A percentile compares a stretch with the other conserved stretches of the same genome.
These are phyloP conservation scores for Athelia psychrophila DNA, from an alignment of 1,284 basidiomycete genomes.

Conservation along the genomic window DNA sequence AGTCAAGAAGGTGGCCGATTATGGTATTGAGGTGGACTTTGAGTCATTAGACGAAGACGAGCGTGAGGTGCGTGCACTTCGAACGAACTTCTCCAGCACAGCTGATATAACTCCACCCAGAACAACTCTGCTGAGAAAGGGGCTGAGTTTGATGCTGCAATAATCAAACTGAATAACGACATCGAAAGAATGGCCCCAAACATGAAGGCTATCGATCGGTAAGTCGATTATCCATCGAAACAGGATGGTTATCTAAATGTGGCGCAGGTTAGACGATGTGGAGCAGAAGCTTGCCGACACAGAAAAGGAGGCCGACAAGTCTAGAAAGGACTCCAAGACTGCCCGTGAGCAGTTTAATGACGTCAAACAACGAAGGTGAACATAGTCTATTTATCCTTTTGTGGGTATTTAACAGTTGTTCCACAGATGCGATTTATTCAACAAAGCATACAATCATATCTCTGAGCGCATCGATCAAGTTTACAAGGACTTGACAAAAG, in stretches of 20 bases:
- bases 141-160: conserved; percentile 76
- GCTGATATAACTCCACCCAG: conserved; percentile 27
- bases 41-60: conserved; percentile 81
- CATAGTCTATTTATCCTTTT: conserved; percentile 4
- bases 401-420: background rate
- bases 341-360: conserved; percentile 92
- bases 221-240: conserved; percentile 15
- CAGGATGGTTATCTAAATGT: conserved; percentile 2
- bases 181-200: conserved; percentile 96
- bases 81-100: background rate
- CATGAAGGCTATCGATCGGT: conserved; percentile 92
- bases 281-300: conserved; percentile 75
- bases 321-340: conserved; percentile 79
- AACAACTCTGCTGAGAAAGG: conserved; percentile 68
- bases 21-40: conserved; percentile 92
- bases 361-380: conserved; percentile 78
- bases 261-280: conserved; percentile 82
- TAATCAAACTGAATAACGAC: conserved; percentile 73
- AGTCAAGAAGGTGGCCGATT: conserved; percentile 74
- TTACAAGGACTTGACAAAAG: conserved; percentile 98
- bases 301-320: conserved; percentile 75
- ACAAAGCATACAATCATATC: conserved; percentile 96
- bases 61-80: conserved; percentile 49
- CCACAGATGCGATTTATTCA: conserved; percentile 81
- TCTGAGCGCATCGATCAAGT: conserved; percentile 92